A percentile compares a stretch with the other conserved stretches of the same genome.
Conservation (phyloP, 495 filamentous ascomycete species). For the Penicillium coprophilum region DNA sequence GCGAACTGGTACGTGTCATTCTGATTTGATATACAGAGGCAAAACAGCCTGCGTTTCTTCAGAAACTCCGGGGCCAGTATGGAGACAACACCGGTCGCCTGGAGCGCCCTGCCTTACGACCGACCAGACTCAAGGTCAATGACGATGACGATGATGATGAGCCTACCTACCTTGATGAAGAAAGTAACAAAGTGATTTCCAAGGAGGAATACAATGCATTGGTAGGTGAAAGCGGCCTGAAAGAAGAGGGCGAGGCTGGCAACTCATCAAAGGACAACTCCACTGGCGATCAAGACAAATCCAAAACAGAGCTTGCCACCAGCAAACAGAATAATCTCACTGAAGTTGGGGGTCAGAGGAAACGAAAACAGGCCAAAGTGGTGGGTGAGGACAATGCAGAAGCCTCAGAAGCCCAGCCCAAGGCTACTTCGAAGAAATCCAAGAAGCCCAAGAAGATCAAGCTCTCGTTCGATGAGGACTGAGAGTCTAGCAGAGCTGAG, state of each 20-base stretch:
- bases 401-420: conserved; percentile 24
- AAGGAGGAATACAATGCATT: conserved; percentile 50
- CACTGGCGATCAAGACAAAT: conserved; percentile 12
- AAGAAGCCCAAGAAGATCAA: conserved; percentile 52
- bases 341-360: conserved; percentile 44
- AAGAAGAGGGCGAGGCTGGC: conserved; percentile 19
- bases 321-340: conserved; percentile 40
- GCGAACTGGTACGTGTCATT: background rate
- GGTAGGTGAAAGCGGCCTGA: conserved; percentile 25
- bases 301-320: conserved; percentile 20
- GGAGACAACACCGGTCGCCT: conserved; percentile 40
- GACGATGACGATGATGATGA: conserved; percentile 46
- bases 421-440: conserved; percentile 33
- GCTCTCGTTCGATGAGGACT: conserved; percentile 46
- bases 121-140: conserved; percentile 37
- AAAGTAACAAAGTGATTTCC: conserved; percentile 48
- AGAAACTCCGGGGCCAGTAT: conserved; percentile 44
- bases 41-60: conserved; percentile 51
- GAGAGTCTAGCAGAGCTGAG: background rate
- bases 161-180: conserved; percentile 51
- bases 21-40: conserved; percentile 29
- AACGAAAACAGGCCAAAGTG: conserved; percentile 47
- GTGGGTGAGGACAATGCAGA: conserved; percentile 36
- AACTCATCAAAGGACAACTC: conserved; percentile 12
- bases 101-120: conserved; percentile 42